Percentiles rank a stretch among this genome's conserved stretches.
These are phyloP conservation scores for Asterionellopsis glacialis DNA, from an alignment of 108 stramenopile species.

Conservation along the genomic window DNA sequence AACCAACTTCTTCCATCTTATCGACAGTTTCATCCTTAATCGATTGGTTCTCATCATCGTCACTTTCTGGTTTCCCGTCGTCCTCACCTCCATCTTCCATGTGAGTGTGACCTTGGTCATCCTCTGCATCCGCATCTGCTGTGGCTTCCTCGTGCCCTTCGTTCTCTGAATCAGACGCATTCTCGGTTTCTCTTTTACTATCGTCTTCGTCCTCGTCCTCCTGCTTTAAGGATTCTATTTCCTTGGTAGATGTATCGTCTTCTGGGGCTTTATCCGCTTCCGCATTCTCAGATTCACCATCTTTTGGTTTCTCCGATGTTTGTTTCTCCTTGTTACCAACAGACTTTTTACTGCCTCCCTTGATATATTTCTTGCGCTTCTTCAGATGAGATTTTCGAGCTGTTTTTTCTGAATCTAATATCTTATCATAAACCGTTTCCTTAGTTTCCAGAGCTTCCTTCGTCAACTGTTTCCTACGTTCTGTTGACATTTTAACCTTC, in stretches of 20 bases:
- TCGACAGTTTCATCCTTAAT: too few species aligned
- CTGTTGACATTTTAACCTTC: slow-evolving; percentile 11
- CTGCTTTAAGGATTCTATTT: background rate
- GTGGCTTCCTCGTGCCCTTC: background rate
- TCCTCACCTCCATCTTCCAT: background rate
- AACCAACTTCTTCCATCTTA: too few species aligned
- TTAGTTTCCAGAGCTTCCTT: slow-evolving; percentile 9
- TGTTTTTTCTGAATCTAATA: too few species aligned
- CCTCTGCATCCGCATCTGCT: too few species aligned
- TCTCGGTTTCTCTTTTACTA: background rate
- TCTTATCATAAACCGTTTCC: too few species aligned
- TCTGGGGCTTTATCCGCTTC: background rate
- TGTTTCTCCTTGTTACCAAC: too few species aligned
- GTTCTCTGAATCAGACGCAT: background rate
- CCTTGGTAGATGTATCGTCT: background rate
- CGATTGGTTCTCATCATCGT: too few species aligned
- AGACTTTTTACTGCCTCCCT: too few species aligned
- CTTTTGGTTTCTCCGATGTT: background rate
- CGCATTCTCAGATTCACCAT: background rate
- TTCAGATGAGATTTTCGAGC: too few species aligned
- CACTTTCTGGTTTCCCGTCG: background rate
- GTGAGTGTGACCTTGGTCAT: too few species aligned
- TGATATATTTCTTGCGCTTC: too few species aligned
- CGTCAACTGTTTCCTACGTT: slow-evolving; percentile 16
- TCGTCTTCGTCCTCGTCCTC: slow-evolving; percentile 1